Conservation (phyloP, 495 filamentous ascomycete genomes). For the Jackrogersella multiformis region DNA sequence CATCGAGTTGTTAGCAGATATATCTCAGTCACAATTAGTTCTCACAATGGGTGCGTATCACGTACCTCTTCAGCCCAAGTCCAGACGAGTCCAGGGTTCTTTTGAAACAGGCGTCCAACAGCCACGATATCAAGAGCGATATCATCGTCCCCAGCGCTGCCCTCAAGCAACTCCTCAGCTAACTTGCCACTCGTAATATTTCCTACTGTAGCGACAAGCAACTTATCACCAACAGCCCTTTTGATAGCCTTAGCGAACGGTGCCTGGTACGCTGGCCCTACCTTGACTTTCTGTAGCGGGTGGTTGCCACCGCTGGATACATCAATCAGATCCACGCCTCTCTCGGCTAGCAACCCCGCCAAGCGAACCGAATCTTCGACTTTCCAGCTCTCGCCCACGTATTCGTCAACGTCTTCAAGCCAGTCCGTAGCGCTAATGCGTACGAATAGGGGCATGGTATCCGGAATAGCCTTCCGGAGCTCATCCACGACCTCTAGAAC, state of each 20-base stretch:
- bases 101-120: constrained; percentile 72
- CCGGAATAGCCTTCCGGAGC: constrained; percentile 59
- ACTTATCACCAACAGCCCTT: constrained; percentile 67
- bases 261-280: constrained; percentile 70
- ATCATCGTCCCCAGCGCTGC: constrained; percentile 39
- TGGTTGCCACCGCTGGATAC: constrained; percentile 70
- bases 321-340: constrained; percentile 72
- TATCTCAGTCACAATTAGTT: neutral
- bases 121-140: constrained; percentile 65
- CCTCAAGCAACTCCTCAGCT: constrained; percentile 64
- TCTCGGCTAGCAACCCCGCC: constrained; percentile 60
- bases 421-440: constrained; percentile 73
- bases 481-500: constrained; percentile 60
- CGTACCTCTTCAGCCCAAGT: constrained; percentile 67
- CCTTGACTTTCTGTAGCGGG: constrained; percentile 63
- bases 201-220: constrained; percentile 67
- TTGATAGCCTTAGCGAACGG: constrained; percentile 62
- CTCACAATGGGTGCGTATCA: neutral
- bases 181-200: constrained; percentile 65
- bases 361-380: constrained; percentile 63
- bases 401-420: constrained; percentile 58
- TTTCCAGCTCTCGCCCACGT: constrained; percentile 61
- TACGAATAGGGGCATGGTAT: constrained; percentile 66
- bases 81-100: constrained; percentile 74
- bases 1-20: neutral